These are phyloP conservation scores for Thermothelomyces thermophilus DNA, from an alignment of 2,329 filamentous ascomycete genomes.

Conservation along the genomic window DNA sequence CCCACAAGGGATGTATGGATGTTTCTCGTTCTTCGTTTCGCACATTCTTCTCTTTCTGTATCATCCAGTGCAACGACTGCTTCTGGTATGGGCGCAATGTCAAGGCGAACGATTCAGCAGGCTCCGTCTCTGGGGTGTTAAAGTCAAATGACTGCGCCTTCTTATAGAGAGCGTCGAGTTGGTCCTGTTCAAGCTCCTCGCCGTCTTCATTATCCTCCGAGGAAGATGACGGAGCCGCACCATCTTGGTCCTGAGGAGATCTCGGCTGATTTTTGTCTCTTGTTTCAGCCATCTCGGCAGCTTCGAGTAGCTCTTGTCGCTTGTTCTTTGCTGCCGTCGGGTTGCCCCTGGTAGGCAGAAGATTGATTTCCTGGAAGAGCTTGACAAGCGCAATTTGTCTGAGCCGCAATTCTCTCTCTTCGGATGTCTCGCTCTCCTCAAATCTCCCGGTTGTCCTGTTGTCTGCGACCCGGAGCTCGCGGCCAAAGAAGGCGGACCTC, in stretches of 20 bases:
- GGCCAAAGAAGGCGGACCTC: constrained; percentile 63
- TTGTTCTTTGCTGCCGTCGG: constrained; percentile 69
- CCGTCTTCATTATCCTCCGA: constrained; percentile 73
- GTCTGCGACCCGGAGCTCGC: constrained; percentile 53
- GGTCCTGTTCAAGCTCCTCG: constrained; percentile 87
- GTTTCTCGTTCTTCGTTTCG: constrained; percentile 58
- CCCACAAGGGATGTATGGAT: constrained; percentile 97
- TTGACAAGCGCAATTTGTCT: constrained; percentile 84
- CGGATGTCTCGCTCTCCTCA: constrained; percentile 75
- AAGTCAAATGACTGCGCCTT: constrained; percentile 98
- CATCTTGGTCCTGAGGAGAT: constrained; percentile 21
- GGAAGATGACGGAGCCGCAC: constrained; percentile 43
- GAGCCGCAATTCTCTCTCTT: constrained; percentile 76
- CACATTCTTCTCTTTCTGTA: constrained; percentile 81
- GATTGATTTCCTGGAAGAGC: constrained; percentile 80
- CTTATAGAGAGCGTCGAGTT: constrained; percentile 86
- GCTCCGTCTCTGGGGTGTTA: constrained; percentile 78
- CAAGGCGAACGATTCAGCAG: constrained; percentile 75
- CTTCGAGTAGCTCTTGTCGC: constrained; percentile 74
- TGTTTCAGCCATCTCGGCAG: constrained; percentile 82
- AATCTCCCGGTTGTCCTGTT: constrained; percentile 71
- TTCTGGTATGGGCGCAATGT: constrained; percentile 87
- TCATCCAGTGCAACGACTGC: constrained; percentile 94
- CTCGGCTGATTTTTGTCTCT: constrained; percentile 51
- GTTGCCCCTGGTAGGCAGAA: constrained; percentile 70